Evolutionary conservation across 352 stramenopile species (phyloP), one percentile per base, ranked within the genome.

Genomic region (Elongisporangium senticosum): DNA sequence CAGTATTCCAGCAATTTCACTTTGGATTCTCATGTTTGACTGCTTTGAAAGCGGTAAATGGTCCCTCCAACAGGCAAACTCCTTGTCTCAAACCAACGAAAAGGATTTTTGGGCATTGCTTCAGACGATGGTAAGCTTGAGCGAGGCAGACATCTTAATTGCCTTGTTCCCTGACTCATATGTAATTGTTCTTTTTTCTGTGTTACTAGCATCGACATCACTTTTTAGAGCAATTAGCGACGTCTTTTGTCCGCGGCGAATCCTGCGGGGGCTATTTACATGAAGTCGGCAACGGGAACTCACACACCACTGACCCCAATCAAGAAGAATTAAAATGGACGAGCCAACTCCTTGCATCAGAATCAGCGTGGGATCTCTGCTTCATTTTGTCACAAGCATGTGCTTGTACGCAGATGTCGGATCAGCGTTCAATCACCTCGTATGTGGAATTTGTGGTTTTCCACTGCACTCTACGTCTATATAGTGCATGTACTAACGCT

Each of bases 1-100:
- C 23, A 37, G 6, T 11, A 39, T 40, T 10, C 78, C 84, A 15
- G 75, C 75, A 5, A 60, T 91, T 10, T 83, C 80, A 5, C 47
- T 93, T 50, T 93, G 84, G 84, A 55, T 86, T 20, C 62, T 79
- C 19, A 33, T 90, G 51, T 73, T 73, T 52, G 55, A 65, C 14
- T 86, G 54, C 69, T 86, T 64, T 50, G 43, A 51, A 23, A 58
- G 49, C 28, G 52, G 61, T 7, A 62, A 65, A 40, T 64, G 72
- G 24, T 20, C 53, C 7, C 48, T 65, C 48, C 62, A 76, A 50
- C 43, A 56, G 49, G 65, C 62, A 22, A 64, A 58, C 47, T 56
- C n/a, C 11, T 54, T 26, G 48, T 55, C 20, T 2, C 26, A 51
- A 22, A 56, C 51, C 1, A 79, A 72, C 55, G 71, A 72, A 20